Conservation (phyloP, 2,329 filamentous ascomycete genomes). For the Capronia americana region DNA sequence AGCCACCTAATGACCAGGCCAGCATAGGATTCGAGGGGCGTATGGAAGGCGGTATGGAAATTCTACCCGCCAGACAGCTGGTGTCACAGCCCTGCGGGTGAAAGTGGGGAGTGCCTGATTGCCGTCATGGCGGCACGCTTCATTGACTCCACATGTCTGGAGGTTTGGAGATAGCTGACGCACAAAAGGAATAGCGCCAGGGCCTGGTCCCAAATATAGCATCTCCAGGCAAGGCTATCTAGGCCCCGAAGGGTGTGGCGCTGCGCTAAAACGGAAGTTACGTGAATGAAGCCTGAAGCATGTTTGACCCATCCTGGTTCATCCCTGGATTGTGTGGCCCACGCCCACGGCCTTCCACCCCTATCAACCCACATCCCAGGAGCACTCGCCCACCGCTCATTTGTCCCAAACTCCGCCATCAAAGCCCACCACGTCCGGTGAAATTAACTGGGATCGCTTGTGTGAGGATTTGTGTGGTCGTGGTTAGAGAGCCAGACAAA, state of each 20-base stretch:
- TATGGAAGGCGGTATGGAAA: constrained; percentile 33
- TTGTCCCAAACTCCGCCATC: constrained; percentile 34
- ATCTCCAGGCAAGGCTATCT: constrained; percentile 15
- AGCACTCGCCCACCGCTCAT: constrained; percentile 26
- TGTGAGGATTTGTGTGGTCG: constrained; percentile 16
- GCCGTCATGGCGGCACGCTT: constrained; percentile 3
- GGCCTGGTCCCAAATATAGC: constrained; percentile 34
- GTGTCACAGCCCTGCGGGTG: constrained; percentile 28
- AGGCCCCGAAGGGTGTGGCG: constrained; percentile 23
- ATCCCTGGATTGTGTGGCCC: constrained; percentile 17
- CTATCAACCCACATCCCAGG: constrained; percentile 19
- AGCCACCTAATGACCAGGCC: constrained; percentile 1
- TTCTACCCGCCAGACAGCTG: constrained; percentile 23
- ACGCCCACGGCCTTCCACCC: constrained; percentile 15
- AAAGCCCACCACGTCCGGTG: constrained; percentile 21
- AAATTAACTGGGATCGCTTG: constrained; percentile 26
- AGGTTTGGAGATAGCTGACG: constrained; percentile 21
- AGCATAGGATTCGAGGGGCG: constrained; percentile 8
- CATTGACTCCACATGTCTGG: constrained; percentile 12
- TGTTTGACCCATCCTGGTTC: constrained; percentile 31
- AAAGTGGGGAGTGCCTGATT: constrained; percentile 11
- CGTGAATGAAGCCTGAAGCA: constrained; percentile 22
- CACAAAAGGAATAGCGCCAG: constrained; percentile 25
- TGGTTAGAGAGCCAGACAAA: constrained; percentile 25
- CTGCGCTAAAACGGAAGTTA: constrained; percentile 32